Conservation (phyloP, 805 yeast genomes). For the Suhomyces kilbournensis region DNA sequence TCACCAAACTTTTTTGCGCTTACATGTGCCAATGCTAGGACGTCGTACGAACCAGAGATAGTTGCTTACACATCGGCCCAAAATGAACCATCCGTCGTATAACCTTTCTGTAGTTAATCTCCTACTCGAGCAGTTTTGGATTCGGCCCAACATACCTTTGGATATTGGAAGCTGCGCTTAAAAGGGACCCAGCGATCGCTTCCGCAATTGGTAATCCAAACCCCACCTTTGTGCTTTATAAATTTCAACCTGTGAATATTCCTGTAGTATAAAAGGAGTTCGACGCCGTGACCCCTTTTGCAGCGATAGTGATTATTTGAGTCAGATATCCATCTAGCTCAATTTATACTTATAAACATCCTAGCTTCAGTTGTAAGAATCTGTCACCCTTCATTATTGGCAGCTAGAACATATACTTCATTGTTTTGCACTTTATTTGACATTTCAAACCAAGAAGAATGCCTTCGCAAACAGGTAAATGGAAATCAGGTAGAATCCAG, state of each 20-base stretch:
- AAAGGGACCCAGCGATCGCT: not conserved
- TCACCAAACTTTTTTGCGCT: not conserved
- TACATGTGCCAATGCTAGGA: not conserved
- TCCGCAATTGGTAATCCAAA: not conserved
- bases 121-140: not conserved
- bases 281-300: not conserved
- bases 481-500: conserved; percentile 39
- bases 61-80: not conserved
- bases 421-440: not conserved
- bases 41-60: not conserved
- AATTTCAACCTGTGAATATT: conserved; percentile 1
- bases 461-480: conserved; percentile 16
- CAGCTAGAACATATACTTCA: not conserved
- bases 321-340: not conserved
- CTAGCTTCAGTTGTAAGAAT: not conserved
- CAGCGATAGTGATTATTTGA: not conserved
- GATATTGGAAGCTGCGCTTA: not conserved
- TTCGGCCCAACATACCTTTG: not conserved
- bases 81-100: not conserved
- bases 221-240: not conserved
- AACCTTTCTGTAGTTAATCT: not conserved
- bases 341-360: not conserved
- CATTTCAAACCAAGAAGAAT: not conserved
- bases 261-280: not conserved
- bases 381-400: not conserved